Base-by-base conservation (phyloP, 257 asterid species). In the Asclepias syriaca region DNA sequence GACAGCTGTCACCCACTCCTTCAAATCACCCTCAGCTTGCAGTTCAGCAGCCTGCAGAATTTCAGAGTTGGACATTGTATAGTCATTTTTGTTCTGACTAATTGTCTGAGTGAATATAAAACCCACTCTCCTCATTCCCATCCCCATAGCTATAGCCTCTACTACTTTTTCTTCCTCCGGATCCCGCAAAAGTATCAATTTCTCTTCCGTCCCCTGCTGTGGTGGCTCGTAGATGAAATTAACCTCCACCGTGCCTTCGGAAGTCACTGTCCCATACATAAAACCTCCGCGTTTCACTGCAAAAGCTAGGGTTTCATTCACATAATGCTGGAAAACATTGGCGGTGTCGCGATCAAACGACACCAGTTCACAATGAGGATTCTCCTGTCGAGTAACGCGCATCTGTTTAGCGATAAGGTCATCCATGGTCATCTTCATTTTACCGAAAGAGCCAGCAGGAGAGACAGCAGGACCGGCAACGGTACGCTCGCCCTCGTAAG, bases 341-440 rank as follows among this genome's bases (percentile, higher is more conserved):
- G 98, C 99, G 0, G 97, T 84, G 51, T 92, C 98, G 1, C 99
- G 95, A 83, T 95, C 99, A 65, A 92, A 95, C 1, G 99, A 95
- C 7, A 92, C 98, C 15, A 86, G 86, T 78, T 90, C 96, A 57
- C 97, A 90, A 34, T 95, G 98, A 24, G 99, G 96, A 58, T 74
- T 84, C 77, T 95, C 99, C 77, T 95, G 99, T 22, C 97, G 87
- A 16, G 89, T 80, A 29, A 95, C 65, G 24, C 99, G 88, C 99
- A 92, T 92, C 71, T 95, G 99, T 79, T 88, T 92, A 3, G 99
- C 99, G 65, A 95, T 95, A 15, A 95, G 77, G 77, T 95, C 99
- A 68, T 95, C 99, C 88, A 95, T 87, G 45, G 99, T 95, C 99
- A 92, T 95, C 90, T 92, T 29, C 34, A 29, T 95, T 85, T 72